phyloP scores from a whole-genome alignment of 2,329 filamentous ascomycete genomes.

The Furcasterigmium furcatum region DNA sequence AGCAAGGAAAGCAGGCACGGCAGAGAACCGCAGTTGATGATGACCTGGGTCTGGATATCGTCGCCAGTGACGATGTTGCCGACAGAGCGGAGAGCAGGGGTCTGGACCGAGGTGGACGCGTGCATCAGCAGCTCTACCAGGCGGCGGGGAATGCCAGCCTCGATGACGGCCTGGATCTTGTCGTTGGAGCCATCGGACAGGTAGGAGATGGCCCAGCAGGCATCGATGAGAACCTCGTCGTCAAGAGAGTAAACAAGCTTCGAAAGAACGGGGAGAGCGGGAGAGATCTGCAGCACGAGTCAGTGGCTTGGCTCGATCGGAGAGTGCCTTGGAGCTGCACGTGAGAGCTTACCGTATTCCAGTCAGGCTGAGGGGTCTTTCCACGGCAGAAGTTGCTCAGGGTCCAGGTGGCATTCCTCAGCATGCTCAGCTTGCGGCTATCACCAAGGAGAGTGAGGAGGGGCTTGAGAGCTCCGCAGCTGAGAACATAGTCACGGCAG shows the following conservation, averaged over 20 bases:
- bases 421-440: conserved; percentile 98
- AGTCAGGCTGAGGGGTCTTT: conserved; percentile 98
- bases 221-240: conserved; percentile 96
- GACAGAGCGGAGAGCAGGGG: conserved; percentile 91
- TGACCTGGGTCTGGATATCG: conserved; percentile 97
- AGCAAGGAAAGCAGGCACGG: conserved; percentile 89
- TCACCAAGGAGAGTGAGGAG: conserved; percentile 88
- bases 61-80: conserved; percentile 99
- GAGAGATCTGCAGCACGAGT: conserved; percentile 69
- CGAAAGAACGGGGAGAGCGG: conserved; percentile 88
- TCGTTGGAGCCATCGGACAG: conserved; percentile 97
- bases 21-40: conserved; percentile 96
- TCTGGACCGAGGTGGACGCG: conserved; percentile 96
- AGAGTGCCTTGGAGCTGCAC: too few species aligned
- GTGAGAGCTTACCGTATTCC: conserved; percentile 84
- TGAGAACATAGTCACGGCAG: conserved; percentile 94
- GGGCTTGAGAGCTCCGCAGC: conserved; percentile 86
- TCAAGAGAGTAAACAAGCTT: conserved; percentile 99
- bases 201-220: conserved; percentile 99
- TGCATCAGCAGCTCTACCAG: conserved; percentile 98
- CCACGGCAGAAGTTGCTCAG: conserved; percentile 99
- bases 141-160: conserved; percentile 93
- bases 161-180: conserved; percentile 98
- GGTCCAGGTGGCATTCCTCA: conserved; percentile 97
- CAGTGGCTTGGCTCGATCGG: background rate